Evolutionary conservation across 176 grass and related monocot genomes (phyloP), one percentile per base, ranked within the genome.

Genomic region (Lolium multiflorum): DNA sequence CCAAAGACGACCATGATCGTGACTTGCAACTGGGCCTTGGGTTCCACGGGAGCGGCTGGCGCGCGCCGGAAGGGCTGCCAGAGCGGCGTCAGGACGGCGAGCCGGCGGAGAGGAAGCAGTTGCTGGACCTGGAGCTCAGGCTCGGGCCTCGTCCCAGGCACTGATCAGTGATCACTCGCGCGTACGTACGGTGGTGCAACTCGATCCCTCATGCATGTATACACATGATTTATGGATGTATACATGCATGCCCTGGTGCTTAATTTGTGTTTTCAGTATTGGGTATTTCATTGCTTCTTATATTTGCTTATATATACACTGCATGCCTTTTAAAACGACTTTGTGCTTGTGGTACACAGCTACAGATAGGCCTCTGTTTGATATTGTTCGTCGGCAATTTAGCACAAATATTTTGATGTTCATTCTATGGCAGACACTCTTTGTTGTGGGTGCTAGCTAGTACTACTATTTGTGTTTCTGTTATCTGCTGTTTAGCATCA

Each of bases 51-150:
- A 71, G 47, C 47, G 47, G 16, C 7, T 66, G 1, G 41, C 17
- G 50, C 69, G 38, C 49, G 18, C n/a, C 46, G 37, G 82, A 47
- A 48, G 86, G 51, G 47, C 14, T 16, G 21, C 7, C 11, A 0
- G 87, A 24, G 55, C 18, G 11, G 28, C 18, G 7, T 44, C 52
- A 7, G 65, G 76, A n/a, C 64, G 64, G 54, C n/a, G 87, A 89
- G 43, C 25, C 77, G 56, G 75, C 84, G 69, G 77, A 85, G 76
- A 85, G 82, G 66, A 79, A 47, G 35, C 57, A 59, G 20, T 20
- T 59, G 7, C 20, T 85, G 68, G 88, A 85, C 58, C 58, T 89
- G 88, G 88, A 89, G 69, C 88, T 89, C 56, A 89, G 88, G 82
- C 88, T 85, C n/a, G 88, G 88, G 16, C 82, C 69, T 25, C 70